Evolutionary conservation across 2,329 filamentous ascomycete genomes (phyloP).

Genomic region (Sclerotinia subarctica): DNA sequence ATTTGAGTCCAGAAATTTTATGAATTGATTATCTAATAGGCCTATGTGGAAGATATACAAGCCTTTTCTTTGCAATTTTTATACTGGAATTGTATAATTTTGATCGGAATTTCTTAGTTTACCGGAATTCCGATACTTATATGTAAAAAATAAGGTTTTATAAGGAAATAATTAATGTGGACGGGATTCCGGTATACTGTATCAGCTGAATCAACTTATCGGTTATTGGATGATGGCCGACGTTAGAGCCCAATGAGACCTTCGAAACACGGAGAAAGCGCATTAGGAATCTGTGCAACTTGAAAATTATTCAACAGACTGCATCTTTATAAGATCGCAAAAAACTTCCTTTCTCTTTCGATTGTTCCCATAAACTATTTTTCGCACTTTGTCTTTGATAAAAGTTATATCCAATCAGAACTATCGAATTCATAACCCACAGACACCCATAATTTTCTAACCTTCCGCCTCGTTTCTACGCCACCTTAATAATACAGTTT

Average conservation of each 20-base stretch:
- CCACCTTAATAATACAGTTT: not conserved
- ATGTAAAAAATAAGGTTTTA: too few relatives aligned
- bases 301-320: not conserved
- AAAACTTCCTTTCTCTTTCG: not conserved
- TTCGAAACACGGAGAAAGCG: constrained; percentile 1
- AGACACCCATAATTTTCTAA: not conserved
- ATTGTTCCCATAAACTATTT: not conserved
- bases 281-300: not conserved
- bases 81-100: too few relatives aligned
- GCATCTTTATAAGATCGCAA: constrained; percentile 1
- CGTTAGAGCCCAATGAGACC: not conserved
- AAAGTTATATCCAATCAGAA: constrained; percentile 15
- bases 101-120: too few relatives aligned
- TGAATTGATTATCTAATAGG: too few relatives aligned
- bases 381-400: not conserved
- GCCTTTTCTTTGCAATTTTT: too few relatives aligned
- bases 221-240: constrained; percentile 8
- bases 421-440: constrained; percentile 16
- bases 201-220: constrained; percentile 10
- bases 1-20: too few relatives aligned
- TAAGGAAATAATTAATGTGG: too few relatives aligned
- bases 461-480: not conserved
- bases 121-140: too few relatives aligned
- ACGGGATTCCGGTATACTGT: not conserved
- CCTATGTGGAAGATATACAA: too few relatives aligned